Conservation (phyloP, 768 basidiomycete genomes). For the Trametes maxima region DNA sequence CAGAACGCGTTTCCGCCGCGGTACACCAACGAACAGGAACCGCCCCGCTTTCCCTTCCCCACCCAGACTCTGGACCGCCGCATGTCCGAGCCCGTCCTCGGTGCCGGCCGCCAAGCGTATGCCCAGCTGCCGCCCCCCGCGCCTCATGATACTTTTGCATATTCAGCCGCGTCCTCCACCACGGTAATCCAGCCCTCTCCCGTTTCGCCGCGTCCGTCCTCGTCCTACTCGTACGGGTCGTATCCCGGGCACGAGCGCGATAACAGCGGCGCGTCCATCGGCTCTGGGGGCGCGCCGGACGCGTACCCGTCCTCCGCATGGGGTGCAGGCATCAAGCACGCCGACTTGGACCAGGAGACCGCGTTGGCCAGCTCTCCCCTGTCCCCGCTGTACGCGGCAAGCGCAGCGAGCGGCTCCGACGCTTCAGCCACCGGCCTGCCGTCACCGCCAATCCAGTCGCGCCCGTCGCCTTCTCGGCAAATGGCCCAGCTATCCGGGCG, state of each 20-base stretch:
- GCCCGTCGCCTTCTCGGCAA: conserved; percentile 7
- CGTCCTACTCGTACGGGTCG: conserved; percentile 19
- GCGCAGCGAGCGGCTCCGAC: conserved; percentile 25
- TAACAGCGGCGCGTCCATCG: conserved; percentile 19
- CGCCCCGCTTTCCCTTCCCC: conserved; percentile 14
- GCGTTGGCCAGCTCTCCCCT: conserved; percentile 19
- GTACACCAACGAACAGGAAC: conserved; percentile 5
- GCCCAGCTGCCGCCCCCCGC: conserved; percentile 16
- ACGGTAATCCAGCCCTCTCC: conserved; percentile 19
- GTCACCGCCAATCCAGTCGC: conserved; percentile 14
- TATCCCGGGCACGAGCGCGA: conserved; percentile 22
- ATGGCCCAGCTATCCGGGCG: conserved; percentile 10
- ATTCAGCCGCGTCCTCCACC: conserved; percentile 9
- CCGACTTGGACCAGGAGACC: conserved; percentile 24
- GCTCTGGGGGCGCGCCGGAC: conserved; percentile 9
- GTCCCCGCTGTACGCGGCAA: conserved; percentile 24
- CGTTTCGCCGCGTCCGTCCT: conserved; percentile 23
- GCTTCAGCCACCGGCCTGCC: conserved; percentile 21
- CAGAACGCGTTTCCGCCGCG: conserved; percentile 22
- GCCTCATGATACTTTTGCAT: conserved; percentile 17
- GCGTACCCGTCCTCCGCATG: conserved; percentile 12
- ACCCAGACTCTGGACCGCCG: conserved; percentile 54
- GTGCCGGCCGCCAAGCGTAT: conserved; percentile 19
- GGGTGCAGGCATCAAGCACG: conserved; percentile 18
- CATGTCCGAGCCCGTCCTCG: conserved; percentile 64